Percentiles rank a stretch among this genome's conserved stretches.
phyloP scores from a whole-genome alignment of 176 grass and related monocot species.

The Zizania latifolia region DNA sequence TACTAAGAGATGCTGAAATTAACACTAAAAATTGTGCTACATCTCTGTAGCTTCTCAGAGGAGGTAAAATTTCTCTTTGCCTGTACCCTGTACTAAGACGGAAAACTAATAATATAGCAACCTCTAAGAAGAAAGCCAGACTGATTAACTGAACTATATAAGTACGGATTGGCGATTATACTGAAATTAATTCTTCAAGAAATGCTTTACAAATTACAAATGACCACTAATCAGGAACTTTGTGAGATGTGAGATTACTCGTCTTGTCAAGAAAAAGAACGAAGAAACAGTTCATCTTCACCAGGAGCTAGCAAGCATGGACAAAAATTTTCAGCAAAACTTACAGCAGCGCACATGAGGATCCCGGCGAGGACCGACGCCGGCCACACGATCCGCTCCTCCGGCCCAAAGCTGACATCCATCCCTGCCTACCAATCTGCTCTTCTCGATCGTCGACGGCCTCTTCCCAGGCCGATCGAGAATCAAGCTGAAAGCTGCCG shows the following conservation, averaged over 20 bases:
- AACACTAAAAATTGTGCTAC: no score
- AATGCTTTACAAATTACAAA: no score
- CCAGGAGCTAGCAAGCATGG: background rate
- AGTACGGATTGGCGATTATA: background rate
- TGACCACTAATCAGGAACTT: background rate
- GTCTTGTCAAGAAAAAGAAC: background rate
- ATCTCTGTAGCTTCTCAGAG: no score
- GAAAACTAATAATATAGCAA: no score
- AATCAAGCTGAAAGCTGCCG: background rate
- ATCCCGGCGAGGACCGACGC: slow-evolving; percentile 39
- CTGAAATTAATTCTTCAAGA: no score
- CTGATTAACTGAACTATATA: background rate
- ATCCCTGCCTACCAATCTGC: background rate
- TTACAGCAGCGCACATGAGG: slow-evolving; percentile 35
- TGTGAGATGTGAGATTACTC: background rate
- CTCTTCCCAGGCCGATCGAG: background rate
- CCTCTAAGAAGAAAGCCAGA: background rate
- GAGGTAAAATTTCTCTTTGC: no score
- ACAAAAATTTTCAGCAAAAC: background rate
- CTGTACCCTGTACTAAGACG: no score
- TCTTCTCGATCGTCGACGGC: no score
- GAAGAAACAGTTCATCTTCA: background rate
- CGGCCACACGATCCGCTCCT: slow-evolving; percentile 48
- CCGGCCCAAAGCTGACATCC: slow-evolving; percentile 16
- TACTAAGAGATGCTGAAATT: no score